A percentile compares a stretch with the other conserved stretches of the same genome.
Evolutionary conservation across 2,329 filamentous ascomycete genomes (phyloP).

Genomic region (Simplicillium aogashimaense): DNA sequence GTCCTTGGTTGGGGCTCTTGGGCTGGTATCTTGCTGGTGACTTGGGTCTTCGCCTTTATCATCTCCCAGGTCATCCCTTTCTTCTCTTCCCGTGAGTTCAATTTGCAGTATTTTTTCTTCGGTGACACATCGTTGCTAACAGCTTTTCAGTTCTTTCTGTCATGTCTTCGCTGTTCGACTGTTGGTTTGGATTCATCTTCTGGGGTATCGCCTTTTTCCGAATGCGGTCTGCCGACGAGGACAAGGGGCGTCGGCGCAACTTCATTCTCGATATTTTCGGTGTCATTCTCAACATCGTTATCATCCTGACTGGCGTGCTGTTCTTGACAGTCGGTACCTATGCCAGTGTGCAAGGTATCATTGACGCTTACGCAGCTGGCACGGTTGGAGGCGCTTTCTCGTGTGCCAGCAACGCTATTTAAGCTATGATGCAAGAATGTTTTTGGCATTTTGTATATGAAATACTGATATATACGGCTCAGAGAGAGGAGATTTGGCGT

Average conservation of each 20-base stretch:
- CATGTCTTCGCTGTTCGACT: slow-evolving; percentile 86
- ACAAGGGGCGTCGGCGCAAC: slow-evolving; percentile 41
- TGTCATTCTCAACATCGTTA: slow-evolving; percentile 57
- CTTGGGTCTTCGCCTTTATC: slow-evolving; percentile 84
- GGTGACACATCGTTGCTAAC: slow-evolving; percentile 3
- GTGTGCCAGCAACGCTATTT: slow-evolving; percentile 60
- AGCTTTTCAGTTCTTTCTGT: slow-evolving; percentile 46
- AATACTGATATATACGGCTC: too few relatives aligned
- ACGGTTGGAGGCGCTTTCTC: slow-evolving; percentile 64
- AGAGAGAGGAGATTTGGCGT: too few relatives aligned
- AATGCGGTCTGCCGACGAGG: slow-evolving; percentile 56
- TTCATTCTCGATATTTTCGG: slow-evolving; percentile 39
- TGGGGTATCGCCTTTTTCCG: slow-evolving; percentile 76
- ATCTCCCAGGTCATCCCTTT: slow-evolving; percentile 91
- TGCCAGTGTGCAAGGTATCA: slow-evolving; percentile 62
- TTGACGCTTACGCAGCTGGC: slow-evolving; percentile 58
- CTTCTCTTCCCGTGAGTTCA: slow-evolving; percentile 60
- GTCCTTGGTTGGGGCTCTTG: slow-evolving; percentile 71
- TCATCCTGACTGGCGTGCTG: slow-evolving; percentile 68
- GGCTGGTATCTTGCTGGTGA: slow-evolving; percentile 57
- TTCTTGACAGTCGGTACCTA: slow-evolving; percentile 81
- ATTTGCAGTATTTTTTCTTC: not conserved
- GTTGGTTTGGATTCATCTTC: slow-evolving; percentile 93
- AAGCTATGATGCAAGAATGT: slow-evolving; percentile 4
- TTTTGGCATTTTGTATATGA: too few relatives aligned